Conservation (phyloP, 805 yeast species). For the Candida suzukii region DNA sequence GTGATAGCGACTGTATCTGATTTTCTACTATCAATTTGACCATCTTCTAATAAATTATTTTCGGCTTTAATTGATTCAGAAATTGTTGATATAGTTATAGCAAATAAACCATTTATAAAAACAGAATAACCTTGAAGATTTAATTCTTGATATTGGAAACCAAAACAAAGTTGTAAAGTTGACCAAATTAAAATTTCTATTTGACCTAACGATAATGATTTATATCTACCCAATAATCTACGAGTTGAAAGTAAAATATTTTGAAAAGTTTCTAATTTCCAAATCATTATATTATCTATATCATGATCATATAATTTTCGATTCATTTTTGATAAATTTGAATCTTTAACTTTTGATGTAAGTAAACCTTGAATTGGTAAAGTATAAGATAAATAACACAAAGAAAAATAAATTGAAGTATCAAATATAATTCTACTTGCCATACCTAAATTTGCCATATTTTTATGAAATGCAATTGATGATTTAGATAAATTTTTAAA, state of each 20-base stretch:
- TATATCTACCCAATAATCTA: constrained; percentile 4
- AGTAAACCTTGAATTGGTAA: constrained; percentile 3
- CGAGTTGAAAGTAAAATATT: constrained; percentile 5
- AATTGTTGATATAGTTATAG: constrained; percentile 9
- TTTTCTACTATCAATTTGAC: not conserved
- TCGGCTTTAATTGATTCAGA: constrained; percentile 1
- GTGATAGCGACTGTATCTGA: constrained; percentile 6
- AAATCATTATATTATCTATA: not conserved
- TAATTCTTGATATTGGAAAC: constrained; percentile 7
- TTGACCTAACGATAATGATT: constrained; percentile 6
- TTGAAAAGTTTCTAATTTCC: constrained; percentile 4
- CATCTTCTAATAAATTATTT: constrained; percentile 1
- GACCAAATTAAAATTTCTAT: constrained; percentile 8
- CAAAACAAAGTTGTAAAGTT: constrained; percentile 7
- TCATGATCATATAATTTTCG: too few relatives aligned
- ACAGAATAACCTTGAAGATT: constrained; percentile 5
- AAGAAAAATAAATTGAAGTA: constrained; percentile 6
- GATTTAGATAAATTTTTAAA: constrained; percentile 3
- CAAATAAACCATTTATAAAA: constrained; percentile 13
- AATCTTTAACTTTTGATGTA: too few relatives aligned
- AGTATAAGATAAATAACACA: constrained; percentile 4
- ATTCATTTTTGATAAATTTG: too few relatives aligned
- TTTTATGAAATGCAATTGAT: constrained; percentile 4
- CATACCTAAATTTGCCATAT: constrained; percentile 1
- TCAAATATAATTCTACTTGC: constrained; percentile 5